Conservation (phyloP, 2,329 filamentous ascomycete species). For the Ophiocordyceps sinensis region DNA sequence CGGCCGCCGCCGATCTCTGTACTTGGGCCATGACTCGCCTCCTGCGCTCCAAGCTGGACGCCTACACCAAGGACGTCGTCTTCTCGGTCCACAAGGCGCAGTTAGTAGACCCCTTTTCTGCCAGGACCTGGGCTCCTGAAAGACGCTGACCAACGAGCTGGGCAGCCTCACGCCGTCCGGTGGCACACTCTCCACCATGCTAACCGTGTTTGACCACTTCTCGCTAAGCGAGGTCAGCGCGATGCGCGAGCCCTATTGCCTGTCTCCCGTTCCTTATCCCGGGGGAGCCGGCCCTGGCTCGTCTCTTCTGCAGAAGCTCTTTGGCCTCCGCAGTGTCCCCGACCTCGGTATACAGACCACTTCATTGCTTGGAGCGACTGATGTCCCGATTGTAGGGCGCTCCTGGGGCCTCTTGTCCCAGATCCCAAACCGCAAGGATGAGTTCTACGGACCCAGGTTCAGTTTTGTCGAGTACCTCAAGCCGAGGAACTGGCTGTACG, state of each 20-base stretch:
- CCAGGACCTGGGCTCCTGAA: not conserved
- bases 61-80: slow-evolving; percentile 37
- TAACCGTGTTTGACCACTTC: slow-evolving; percentile 43
- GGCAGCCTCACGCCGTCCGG: slow-evolving; percentile 34
- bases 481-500: slow-evolving; percentile 33
- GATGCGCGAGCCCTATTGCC: slow-evolving; percentile 34
- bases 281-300: slow-evolving; percentile 13
- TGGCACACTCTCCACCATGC: slow-evolving; percentile 53
- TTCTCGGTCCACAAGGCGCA: slow-evolving; percentile 30
- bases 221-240: slow-evolving; percentile 29
- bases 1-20: slow-evolving; percentile 44
- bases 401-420: slow-evolving; percentile 46
- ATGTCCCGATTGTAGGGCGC: slow-evolving; percentile 41
- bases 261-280: slow-evolving; percentile 39
- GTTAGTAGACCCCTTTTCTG: slow-evolving; percentile 12
- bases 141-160: not conserved
- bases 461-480: slow-evolving; percentile 40
- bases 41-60: slow-evolving; percentile 33
- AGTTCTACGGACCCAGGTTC: slow-evolving; percentile 48
- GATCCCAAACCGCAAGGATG: slow-evolving; percentile 24
- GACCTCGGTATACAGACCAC: slow-evolving; percentile 41
- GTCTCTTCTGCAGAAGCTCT: slow-evolving; percentile 27
- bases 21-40: slow-evolving; percentile 37
- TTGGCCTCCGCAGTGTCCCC: slow-evolving; percentile 33
- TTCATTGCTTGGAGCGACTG: slow-evolving; percentile 32